A percentile compares a stretch with the other conserved stretches of the same genome.
These are phyloP conservation scores for Dictyostelium intermedium DNA, from an alignment of 78 protist genomes.

Conservation along the genomic window DNA sequence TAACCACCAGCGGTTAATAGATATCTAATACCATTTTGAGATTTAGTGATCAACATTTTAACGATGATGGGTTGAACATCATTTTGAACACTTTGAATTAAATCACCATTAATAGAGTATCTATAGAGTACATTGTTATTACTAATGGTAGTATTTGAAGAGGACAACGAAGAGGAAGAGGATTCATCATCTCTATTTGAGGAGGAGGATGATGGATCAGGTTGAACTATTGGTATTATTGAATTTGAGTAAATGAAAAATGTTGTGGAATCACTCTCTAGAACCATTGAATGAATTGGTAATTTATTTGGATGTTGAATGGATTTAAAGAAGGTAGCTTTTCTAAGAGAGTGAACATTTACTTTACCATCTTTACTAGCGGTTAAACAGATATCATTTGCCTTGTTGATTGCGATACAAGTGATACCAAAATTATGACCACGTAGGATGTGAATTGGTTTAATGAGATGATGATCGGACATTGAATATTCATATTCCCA, in stretches of 20 bases:
- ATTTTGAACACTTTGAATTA: conserved; percentile 14
- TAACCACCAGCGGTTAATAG: conserved; percentile 63
- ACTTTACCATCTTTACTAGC: conserved; percentile 69
- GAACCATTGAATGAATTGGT: conserved; percentile 15
- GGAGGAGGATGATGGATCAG: not conserved
- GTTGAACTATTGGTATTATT: not conserved
- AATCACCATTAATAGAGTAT: conserved; percentile 52
- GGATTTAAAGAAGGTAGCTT: conserved; percentile 32
- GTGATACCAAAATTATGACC: conserved; percentile 73
- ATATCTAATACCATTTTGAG: conserved; percentile 9
- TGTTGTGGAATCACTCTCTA: conserved; percentile 9
- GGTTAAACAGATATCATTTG: conserved; percentile 53
- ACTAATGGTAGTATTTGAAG: not conserved
- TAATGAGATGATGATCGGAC: conserved; percentile 13
- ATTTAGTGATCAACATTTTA: conserved; percentile 23
- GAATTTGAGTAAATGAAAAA: conserved; percentile 43
- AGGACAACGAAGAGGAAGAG: too few relatives aligned
- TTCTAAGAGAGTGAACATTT: conserved; percentile 30
- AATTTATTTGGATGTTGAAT: conserved; percentile 47
- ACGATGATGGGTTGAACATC: conserved; percentile 57
- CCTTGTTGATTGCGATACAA: conserved; percentile 8
- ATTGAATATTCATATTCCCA: conserved; percentile 14
- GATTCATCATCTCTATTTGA: not conserved
- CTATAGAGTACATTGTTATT: conserved; percentile 26
- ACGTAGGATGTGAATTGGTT: conserved; percentile 41